Percentiles rank a stretch among this genome's conserved stretches.
phyloP scores from a whole-genome alignment of 257 asterid species.

The Solanum rostratum region DNA sequence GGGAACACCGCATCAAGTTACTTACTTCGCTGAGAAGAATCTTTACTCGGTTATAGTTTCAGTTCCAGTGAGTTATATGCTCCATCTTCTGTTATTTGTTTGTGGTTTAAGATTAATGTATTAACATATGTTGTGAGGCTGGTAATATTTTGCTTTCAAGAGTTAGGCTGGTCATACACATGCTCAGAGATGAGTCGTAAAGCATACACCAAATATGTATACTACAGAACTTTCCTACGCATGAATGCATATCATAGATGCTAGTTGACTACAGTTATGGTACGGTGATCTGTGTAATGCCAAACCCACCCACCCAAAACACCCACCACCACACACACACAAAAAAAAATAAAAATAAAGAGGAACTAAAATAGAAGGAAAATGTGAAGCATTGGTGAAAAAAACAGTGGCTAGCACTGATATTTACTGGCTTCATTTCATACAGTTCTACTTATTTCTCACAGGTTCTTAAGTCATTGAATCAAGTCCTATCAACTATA shows the following conservation, averaged over 20 bases:
- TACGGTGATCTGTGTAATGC: neutral
- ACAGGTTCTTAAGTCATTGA: conserved; percentile 77
- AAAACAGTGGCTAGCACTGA: neutral
- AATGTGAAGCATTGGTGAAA: neutral
- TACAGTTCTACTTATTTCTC: conserved; percentile 1
- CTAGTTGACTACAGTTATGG: neutral
- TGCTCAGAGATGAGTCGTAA: neutral
- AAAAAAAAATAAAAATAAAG: neutral
- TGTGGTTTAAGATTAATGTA: neutral
- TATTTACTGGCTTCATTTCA: neutral
- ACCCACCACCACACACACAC: neutral
- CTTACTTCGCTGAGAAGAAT: conserved; percentile 92
- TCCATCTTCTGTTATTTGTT: neutral
- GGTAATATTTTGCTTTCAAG: neutral
- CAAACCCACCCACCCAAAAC: neutral
- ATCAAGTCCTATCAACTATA: conserved; percentile 83
- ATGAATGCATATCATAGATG: neutral
- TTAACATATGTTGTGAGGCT: neutral
- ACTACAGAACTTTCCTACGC: neutral
- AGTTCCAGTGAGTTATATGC: conserved; percentile 60
- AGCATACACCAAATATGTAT: neutral
- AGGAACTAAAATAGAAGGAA: neutral
- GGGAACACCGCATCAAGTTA: conserved; percentile 97
- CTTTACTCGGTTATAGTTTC: conserved; percentile 86
- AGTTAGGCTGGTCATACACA: neutral